Evolutionary conservation across 2,329 filamentous ascomycete species (phyloP).

Genomic region (Chrysosphaeria jannelii): DNA sequence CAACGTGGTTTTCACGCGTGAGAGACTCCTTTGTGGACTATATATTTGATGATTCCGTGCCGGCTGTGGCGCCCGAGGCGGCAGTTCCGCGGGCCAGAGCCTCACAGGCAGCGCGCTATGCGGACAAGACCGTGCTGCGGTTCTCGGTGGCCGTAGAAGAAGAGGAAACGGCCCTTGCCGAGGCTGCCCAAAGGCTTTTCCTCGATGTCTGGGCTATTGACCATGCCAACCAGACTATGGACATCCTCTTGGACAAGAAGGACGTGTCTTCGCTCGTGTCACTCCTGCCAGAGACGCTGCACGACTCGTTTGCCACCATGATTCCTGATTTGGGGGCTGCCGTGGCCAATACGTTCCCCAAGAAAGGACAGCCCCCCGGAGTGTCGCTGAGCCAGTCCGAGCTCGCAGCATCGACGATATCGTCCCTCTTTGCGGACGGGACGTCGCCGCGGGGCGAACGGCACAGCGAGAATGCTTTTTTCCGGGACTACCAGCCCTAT

Average conservation of each 20-base stretch:
- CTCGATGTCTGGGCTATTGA: slow-evolving; percentile 79
- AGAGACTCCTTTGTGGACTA: too few species aligned
- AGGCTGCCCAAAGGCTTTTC: slow-evolving; percentile 44
- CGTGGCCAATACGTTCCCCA: slow-evolving; percentile 47
- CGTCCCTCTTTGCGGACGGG: slow-evolving; percentile 4
- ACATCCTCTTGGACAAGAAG: slow-evolving; percentile 50
- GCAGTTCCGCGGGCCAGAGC: too few species aligned
- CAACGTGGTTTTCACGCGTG: too few species aligned
- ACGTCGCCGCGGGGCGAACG: too few species aligned
- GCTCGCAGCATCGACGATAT: slow-evolving; percentile 4
- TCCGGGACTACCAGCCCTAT: slow-evolving; percentile 71
- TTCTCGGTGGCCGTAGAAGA: slow-evolving; percentile 46
- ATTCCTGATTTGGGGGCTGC: slow-evolving; percentile 55
- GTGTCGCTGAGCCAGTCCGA: background rate
- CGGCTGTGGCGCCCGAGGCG: too few species aligned
- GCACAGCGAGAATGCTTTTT: slow-evolving; percentile 72
- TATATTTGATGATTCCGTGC: too few species aligned
- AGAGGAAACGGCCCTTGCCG: slow-evolving; percentile 40
- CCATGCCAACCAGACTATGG: slow-evolving; percentile 34
- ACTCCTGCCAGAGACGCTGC: slow-evolving; percentile 45
- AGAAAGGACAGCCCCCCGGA: background rate
- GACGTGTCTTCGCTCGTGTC: slow-evolving; percentile 51
- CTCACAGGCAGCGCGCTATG: slow-evolving; percentile 28
- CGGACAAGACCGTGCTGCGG: slow-evolving; percentile 59
- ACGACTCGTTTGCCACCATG: slow-evolving; percentile 38